Conservation (phyloP, 83 land plant genomes). For the Picea abies region DNA sequence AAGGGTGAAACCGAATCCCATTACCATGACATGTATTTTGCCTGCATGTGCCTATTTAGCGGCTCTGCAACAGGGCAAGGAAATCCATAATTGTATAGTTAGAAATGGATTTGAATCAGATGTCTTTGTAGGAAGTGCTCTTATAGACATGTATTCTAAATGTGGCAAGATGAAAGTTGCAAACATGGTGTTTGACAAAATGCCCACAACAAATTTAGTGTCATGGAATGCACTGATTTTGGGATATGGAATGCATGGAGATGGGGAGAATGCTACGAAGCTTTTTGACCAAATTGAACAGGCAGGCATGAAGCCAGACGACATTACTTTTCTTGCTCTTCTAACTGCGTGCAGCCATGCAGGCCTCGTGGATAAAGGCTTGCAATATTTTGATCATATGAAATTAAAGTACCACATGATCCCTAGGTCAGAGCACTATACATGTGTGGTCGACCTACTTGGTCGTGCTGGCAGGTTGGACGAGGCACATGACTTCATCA, state of each 20-base stretch:
- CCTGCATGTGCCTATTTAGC: conserved; percentile 16
- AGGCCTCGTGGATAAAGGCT: conserved; percentile 14
- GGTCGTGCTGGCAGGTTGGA: conserved; percentile 25
- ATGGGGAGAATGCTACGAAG: neutral
- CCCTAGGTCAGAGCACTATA: conserved; percentile 21
- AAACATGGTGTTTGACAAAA: neutral
- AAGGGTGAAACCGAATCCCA: neutral
- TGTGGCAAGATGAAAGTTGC: conserved; percentile 12
- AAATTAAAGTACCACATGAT: conserved; percentile 8
- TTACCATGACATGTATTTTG: conserved; percentile 14
- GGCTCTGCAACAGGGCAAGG: conserved; percentile 1
- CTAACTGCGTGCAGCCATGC: conserved; percentile 28
- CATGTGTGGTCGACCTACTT: conserved; percentile 28
- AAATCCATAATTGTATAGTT: conserved; percentile 6
- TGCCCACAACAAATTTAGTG: neutral
- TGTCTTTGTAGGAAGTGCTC: conserved; percentile 6
- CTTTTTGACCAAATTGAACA: conserved; percentile 7
- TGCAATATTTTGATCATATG: conserved; percentile 12
- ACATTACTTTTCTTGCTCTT: conserved; percentile 19
- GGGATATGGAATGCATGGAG: conserved; percentile 13
- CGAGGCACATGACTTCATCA: conserved; percentile 21
- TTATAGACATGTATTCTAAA: conserved; percentile 11
- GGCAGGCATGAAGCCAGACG: conserved; percentile 16
- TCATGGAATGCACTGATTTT: conserved; percentile 22
- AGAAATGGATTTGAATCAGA: neutral